These are phyloP conservation scores for Cryphonectria japonica DNA, from an alignment of 2,329 filamentous ascomycete genomes.

Conservation along the genomic window DNA sequence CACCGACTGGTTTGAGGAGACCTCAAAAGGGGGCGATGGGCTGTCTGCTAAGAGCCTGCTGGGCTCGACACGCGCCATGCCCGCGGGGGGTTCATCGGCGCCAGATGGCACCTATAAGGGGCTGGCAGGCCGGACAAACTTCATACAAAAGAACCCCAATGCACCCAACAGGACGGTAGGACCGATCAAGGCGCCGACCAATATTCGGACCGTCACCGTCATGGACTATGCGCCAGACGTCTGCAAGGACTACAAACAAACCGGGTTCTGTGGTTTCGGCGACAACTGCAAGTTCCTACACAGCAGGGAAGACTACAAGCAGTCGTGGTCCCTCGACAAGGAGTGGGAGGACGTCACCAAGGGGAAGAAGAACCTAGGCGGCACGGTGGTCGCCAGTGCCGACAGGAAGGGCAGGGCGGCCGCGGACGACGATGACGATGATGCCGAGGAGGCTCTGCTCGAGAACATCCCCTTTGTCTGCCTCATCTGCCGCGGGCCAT, in stretches of 20 bases:
- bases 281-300: conserved; percentile 85
- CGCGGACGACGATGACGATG: conserved; percentile 40
- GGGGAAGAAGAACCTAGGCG: conserved; percentile 64
- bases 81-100: conserved; percentile 38
- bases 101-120: conserved; percentile 77
- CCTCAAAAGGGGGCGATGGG: conserved; percentile 53
- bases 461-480: conserved; percentile 89
- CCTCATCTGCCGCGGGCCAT: conserved; percentile 79
- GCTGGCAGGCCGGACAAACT: conserved; percentile 70
- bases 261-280: conserved; percentile 65
- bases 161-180: conserved; percentile 73
- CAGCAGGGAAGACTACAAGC: conserved; percentile 77
- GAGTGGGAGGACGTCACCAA: conserved; percentile 91
- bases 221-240: conserved; percentile 92
- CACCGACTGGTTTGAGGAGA: conserved; percentile 86
- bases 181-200: conserved; percentile 84
- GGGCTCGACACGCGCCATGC: conserved; percentile 54
- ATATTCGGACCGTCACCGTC: conserved; percentile 86
- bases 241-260: conserved; percentile 75
- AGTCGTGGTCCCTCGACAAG: conserved; percentile 92
- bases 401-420: conserved; percentile 45
- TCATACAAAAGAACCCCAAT: conserved; percentile 81
- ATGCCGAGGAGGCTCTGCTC: conserved; percentile 71
- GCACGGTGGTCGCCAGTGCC: conserved; percentile 65
- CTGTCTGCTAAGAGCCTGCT: conserved; percentile 58